Base-by-base conservation (phyloP, 164 flowering plant species). In the Malania oleifera region DNA sequence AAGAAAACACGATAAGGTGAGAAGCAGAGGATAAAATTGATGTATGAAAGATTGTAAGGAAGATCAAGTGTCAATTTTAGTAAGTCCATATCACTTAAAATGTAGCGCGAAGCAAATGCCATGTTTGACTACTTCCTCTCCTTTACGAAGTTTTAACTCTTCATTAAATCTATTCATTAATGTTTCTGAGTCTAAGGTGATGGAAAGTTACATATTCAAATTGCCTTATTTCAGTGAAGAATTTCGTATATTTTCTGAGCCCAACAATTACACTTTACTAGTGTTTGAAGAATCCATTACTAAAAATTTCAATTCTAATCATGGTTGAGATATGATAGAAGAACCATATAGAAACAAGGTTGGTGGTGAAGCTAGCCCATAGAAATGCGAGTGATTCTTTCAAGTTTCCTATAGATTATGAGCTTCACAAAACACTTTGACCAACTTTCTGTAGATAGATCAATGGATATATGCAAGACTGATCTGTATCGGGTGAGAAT, bases 381-480 rank as follows among this genome's bases (percentile, higher is more conserved):
- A 50, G 19, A 31, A 64, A 26, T 51, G 19, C 3, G 5, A 43
- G 34, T 54, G 61, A 47, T 54, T 43, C 64, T 56, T 64, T 72
- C 28, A 75, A 65, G 29, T 78, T 81, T 54, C 76, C 87, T 12
- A 22, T 35, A 18, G 80, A 69, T 9, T 75, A 68, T 55, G 91
- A 84, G 53, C 73, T 79, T 24, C 75, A 76, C 54, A 69, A 79
- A 70, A 85, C 75, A 56, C 81, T 79, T 52, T 82, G 70, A 51
- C 60, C 82, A 24, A 53, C 61, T 64, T 56, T 80, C 20, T 55
- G 29, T 54, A 18, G 41, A 31, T 55, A 49, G 39, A 27, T 53
- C 31, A 50, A 54, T 57, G 71, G 53, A 5, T 27, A 46, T 46
- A 19, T 28, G 6, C 45, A 54, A 54, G 55, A 69, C 19, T 29